Percentiles rank a stretch among this genome's conserved stretches.
Conservation (phyloP, 495 filamentous ascomycete species). For the Evernia prunastri region DNA sequence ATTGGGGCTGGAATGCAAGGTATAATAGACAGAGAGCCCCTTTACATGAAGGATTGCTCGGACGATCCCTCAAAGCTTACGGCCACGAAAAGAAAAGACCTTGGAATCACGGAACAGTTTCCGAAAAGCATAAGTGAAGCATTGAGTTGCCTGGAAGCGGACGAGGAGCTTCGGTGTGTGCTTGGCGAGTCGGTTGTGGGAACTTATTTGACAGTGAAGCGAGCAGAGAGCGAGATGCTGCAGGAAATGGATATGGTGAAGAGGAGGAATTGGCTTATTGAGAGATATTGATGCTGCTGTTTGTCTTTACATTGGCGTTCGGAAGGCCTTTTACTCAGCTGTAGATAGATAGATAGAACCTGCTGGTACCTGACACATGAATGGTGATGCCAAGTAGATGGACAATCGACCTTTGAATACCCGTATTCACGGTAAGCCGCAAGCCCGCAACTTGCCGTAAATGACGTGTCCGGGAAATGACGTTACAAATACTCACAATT, state of each 20-base stretch:
- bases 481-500: too few species aligned
- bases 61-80: slow-evolving; percentile 49
- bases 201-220: slow-evolving; percentile 55
- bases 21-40: slow-evolving; percentile 36
- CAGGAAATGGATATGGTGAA: slow-evolving; percentile 38
- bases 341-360: background rate
- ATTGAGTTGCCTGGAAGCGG: slow-evolving; percentile 41
- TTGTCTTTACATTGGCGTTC: background rate
- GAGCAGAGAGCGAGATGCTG: slow-evolving; percentile 44
- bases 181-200: slow-evolving; percentile 49
- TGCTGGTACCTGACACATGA: background rate
- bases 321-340: background rate
- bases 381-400: background rate
- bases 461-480: slow-evolving; percentile 10
- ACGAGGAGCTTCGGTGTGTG: slow-evolving; percentile 38
- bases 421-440: background rate
- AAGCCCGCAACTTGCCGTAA: slow-evolving; percentile 10
- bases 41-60: slow-evolving; percentile 52
- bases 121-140: slow-evolving; percentile 49
- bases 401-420: background rate
- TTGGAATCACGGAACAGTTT: slow-evolving; percentile 49
- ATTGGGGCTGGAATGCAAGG: slow-evolving; percentile 62
- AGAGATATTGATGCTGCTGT: slow-evolving; percentile 43
- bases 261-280: slow-evolving; percentile 53
- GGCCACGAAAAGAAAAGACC: slow-evolving; percentile 40